A percentile compares a stretch with the other conserved stretches of the same genome.
phyloP scores from a whole-genome alignment of 2,329 filamentous ascomycete species.

The Sporothrix dimorphospora region DNA sequence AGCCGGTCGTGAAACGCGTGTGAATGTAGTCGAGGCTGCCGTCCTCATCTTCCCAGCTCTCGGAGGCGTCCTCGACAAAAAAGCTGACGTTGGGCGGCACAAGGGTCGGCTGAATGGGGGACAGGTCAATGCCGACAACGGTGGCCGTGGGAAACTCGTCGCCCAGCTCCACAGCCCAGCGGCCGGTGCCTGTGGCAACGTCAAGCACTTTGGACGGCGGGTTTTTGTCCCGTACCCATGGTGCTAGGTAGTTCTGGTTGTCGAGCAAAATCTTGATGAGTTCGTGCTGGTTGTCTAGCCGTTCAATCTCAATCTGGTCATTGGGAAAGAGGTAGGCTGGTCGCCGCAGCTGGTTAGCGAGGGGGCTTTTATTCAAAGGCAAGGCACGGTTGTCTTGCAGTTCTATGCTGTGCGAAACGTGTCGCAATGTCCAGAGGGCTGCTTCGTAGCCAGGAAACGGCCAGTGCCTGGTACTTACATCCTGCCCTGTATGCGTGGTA shows the following conservation, averaged over 20 bases:
- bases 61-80: conserved; percentile 66
- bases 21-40: conserved; percentile 59
- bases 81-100: conserved; percentile 77
- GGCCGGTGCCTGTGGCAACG: conserved; percentile 57
- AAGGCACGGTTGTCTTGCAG: too few relatives aligned
- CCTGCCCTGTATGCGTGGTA: conserved; percentile 41
- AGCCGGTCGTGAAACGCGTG: conserved; percentile 53
- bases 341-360: background rate
- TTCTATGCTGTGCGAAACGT: too few relatives aligned
- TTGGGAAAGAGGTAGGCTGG: conserved; percentile 44
- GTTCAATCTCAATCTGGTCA: conserved; percentile 40
- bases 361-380: background rate
- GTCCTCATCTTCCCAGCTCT: conserved; percentile 50
- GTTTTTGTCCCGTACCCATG: conserved; percentile 35
- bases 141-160: conserved; percentile 61
- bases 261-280: conserved; percentile 41
- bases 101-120: conserved; percentile 65
- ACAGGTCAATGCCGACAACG: conserved; percentile 67
- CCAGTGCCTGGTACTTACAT: conserved; percentile 33
- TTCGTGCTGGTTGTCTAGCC: conserved; percentile 40
- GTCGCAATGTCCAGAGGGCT: too few relatives aligned
- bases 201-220: conserved; percentile 42
- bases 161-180: conserved; percentile 71
- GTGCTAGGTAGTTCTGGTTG: conserved; percentile 40
- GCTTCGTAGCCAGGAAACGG: background rate